Percentiles rank a stretch among this genome's conserved stretches.
Evolutionary conservation across 2,329 filamentous ascomycete genomes (phyloP).

Genomic region (Didymella exigua): DNA sequence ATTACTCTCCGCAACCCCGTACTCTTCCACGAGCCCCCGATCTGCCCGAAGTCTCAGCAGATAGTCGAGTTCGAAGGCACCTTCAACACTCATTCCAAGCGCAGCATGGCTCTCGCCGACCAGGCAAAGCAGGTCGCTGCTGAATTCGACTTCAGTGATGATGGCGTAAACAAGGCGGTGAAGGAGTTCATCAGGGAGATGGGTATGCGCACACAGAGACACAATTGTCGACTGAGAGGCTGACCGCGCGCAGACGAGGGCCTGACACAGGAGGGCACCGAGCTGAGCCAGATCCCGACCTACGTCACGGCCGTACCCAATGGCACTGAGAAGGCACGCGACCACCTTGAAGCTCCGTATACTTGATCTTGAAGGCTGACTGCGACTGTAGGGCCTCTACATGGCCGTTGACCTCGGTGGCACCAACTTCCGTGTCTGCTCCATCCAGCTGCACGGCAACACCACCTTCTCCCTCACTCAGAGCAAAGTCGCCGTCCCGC

Average conservation of each 20-base stretch:
- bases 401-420: slow-evolving; percentile 97
- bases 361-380: slow-evolving; percentile 4
- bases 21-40: slow-evolving; percentile 32
- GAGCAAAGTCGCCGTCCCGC: slow-evolving; percentile 89
- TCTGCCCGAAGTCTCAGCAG: slow-evolving; percentile 38
- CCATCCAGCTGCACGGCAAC: slow-evolving; percentile 89
- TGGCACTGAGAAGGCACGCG: slow-evolving; percentile 94
- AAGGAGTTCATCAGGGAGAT: slow-evolving; percentile 87
- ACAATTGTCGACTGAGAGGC: slow-evolving; percentile 8
- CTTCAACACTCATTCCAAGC: slow-evolving; percentile 44
- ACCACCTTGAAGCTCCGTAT: slow-evolving; percentile 54
- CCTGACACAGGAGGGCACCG: slow-evolving; percentile 75
- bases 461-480: slow-evolving; percentile 93
- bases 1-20: slow-evolving; percentile 34
- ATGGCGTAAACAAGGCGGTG: slow-evolving; percentile 79
- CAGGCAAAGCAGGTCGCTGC: slow-evolving; percentile 81
- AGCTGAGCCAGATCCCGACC: slow-evolving; percentile 93
- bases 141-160: slow-evolving; percentile 83
- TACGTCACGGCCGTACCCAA: slow-evolving; percentile 96
- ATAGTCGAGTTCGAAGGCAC: slow-evolving; percentile 39
- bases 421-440: slow-evolving; percentile 98
- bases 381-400: slow-evolving; percentile 77
- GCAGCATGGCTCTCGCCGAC: slow-evolving; percentile 61
- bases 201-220: slow-evolving; percentile 54
- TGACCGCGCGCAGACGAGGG: slow-evolving; percentile 70